Base-by-base conservation (phyloP, 2,329 filamentous ascomycete genomes). In the Pezicula carpinea region DNA sequence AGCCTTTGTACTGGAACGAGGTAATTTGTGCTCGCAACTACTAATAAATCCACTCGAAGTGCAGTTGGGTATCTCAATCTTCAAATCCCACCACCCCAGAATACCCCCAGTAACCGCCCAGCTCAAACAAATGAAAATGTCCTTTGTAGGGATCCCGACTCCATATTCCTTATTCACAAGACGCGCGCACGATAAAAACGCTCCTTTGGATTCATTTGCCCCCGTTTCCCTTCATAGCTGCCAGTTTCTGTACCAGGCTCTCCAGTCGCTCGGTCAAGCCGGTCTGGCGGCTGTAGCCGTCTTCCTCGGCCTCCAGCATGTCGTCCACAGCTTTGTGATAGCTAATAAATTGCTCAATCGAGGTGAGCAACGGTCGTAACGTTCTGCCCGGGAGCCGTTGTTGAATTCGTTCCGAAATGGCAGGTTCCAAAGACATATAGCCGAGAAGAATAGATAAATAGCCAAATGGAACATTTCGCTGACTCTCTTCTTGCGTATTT, bases 381-480 rank as follows among this genome's bases (percentile, higher is more conserved):
- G 68, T 73, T 21, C 71, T 63, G 1, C 69, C 68, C 2, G 71
- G 71, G 22, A 82, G 65, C 8, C 63, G 60, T 4, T 53, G 51
- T 29, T 66, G 66, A 14, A 81, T 64, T 19, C 67, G 66, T 8
- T 56, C 46, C 35, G 72, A 69, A 5, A 76, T 70, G 2, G 62
- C 60, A 7, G 61, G 51, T 44, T 78, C 71, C 22, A 93, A 72
- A 56, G 83, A 90, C 19, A 96, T 70, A 55, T 90, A 93, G 15
- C 89, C 89, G 2, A 97, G 74, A 5, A 96, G 73, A 13, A 96
- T 83, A 1, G 89, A 83, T 19, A 96, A 74, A 63, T 96, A 96
- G 14, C 89, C 91, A 63, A 92, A 82, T 1, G 87, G 84, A 22
- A 97, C 89, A 56, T 91, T 89, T 43, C 86, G 76, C 50, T 87